Base-by-base conservation (phyloP, 2,329 filamentous ascomycete genomes). In the Cladosporium velox region DNA sequence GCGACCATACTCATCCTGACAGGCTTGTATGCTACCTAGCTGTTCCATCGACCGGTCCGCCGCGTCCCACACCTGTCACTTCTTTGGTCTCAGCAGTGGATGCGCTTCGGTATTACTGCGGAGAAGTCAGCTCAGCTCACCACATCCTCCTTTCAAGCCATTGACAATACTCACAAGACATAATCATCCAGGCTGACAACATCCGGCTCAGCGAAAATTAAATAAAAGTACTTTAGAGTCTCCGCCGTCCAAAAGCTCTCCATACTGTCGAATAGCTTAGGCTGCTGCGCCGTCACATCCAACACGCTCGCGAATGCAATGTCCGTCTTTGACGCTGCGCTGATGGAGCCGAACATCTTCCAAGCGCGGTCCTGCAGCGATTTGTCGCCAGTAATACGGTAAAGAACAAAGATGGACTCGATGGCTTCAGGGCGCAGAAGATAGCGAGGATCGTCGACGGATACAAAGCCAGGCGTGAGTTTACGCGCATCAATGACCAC, bases 391-490 rank as follows among this genome's bases (percentile, higher is more conserved):
- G 90, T 92, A 66, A 91, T 82, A 66, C 90, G 86, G 76, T 90
- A 92, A 82, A 94, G 86, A 74, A 92, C 86, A 77, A 92, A 94
- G 4, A 95, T 86, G 15, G 88, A 90, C 79, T 94, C 91, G 64
- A 94, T 92, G 2, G 91, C 91, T 78, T 94, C 91, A 24, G 91
- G 91, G 8, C 89, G 85, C 54, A 92, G 81, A 34, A 90, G 86
- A 73, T 91, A 91, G 65, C 83, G 83, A 49, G 80, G 77, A 66
- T 89, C 85, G 51, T 79, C 76, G 57, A 89, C 82, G 21, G 80
- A 79, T 2, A 83, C 79, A 74, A 90, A 86, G 24, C 88, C 88
- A 6, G 77, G 79, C 8, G 84, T 82, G 5, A 90, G 71, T 12
- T 79, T 38, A 80, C 74, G 74, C 70, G 78, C 74, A 59, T 78